Percentiles rank a stretch among this genome's conserved stretches.
Evolutionary conservation across 1,139 yeast species (phyloP).

Genomic region (Williopsis jadinii): DNA sequence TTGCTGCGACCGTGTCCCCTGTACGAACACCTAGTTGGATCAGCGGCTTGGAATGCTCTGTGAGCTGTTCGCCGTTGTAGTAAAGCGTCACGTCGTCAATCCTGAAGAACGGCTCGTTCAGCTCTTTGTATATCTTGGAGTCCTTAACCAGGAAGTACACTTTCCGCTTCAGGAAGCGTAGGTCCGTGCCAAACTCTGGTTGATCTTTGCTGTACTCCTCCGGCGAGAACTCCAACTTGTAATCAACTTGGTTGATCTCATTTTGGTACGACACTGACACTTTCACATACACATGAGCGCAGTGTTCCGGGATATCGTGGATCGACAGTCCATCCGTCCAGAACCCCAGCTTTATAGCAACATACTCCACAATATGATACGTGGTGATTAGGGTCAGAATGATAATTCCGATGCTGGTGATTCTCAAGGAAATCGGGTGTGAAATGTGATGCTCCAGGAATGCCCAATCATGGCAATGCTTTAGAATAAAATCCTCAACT

Average conservation of each 20-base stretch:
- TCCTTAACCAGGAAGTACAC: constrained; percentile 45
- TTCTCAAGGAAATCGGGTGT: constrained; percentile 15
- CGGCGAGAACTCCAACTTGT: constrained; percentile 73
- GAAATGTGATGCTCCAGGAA: constrained; percentile 18
- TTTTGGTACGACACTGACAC: constrained; percentile 48
- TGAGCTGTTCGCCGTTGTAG: constrained; percentile 25
- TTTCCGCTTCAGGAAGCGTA: constrained; percentile 52
- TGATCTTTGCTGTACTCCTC: constrained; percentile 57
- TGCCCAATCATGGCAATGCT: not conserved
- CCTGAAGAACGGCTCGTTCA: constrained; percentile 21
- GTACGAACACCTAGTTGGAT: constrained; percentile 61
- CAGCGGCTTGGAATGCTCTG: constrained; percentile 42
- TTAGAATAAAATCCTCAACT: not conserved
- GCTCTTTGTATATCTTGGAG: constrained; percentile 33
- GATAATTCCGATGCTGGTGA: constrained; percentile 14
- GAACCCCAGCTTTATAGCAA: no score
- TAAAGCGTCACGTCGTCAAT: constrained; percentile 29
- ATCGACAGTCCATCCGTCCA: no score
- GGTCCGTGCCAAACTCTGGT: constrained; percentile 65
- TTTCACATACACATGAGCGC: constrained; percentile 68
- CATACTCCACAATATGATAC: constrained; percentile 1
- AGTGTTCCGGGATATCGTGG: constrained; percentile 63
- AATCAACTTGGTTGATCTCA: constrained; percentile 23
- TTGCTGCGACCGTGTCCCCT: constrained; percentile 31
- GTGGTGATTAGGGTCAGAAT: constrained; percentile 7